Conservation (phyloP, 1,139 yeast genomes). For the Hanseniaspora gamundiae region DNA sequence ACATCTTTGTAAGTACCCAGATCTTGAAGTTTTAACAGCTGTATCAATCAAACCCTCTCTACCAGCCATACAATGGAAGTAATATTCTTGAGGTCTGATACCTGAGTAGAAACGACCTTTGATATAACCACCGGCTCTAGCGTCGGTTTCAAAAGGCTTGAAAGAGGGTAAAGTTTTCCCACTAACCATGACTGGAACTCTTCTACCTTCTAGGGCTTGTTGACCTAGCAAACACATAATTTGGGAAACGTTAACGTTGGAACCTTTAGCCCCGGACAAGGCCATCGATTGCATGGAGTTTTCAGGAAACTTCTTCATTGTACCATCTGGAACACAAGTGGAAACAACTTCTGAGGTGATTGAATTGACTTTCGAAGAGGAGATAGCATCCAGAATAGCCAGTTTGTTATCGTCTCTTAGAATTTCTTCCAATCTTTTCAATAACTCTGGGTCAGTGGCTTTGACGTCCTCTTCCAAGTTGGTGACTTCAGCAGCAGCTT, state of each 20-base stretch:
- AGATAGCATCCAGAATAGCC: constrained; percentile 90
- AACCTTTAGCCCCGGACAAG: constrained; percentile 97
- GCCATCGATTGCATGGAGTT: constrained; percentile 99
- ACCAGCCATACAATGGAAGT: constrained; percentile 99
- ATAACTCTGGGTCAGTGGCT: constrained; percentile 60
- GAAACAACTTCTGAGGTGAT: constrained; percentile 89
- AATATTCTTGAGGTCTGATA: constrained; percentile 97
- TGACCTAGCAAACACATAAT: constrained; percentile 99
- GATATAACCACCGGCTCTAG: constrained; percentile 97
- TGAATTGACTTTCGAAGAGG: constrained; percentile 85
- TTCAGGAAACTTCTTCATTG: constrained; percentile 89
- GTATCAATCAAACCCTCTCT: constrained; percentile 99
- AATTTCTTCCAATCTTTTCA: constrained; percentile 85
- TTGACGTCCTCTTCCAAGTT: constrained; percentile 51
- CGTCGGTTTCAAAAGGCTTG: constrained; percentile 93
- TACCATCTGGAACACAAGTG: constrained; percentile 91
- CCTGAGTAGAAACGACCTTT: constrained; percentile 97
- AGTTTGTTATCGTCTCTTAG: constrained; percentile 86
- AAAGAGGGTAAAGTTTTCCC: constrained; percentile 96
- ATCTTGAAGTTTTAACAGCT: constrained; percentile 96
- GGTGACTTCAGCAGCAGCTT: constrained; percentile 91
- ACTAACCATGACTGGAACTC: constrained; percentile 98
- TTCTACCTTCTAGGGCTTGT: constrained; percentile 97
- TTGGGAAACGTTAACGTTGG: constrained; percentile 95
- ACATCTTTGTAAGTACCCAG: constrained; percentile 98